Evolutionary conservation across 441 rosid genomes (phyloP), one percentile per base, ranked within the genome.

Genomic region (Adansonia grandidieri): DNA sequence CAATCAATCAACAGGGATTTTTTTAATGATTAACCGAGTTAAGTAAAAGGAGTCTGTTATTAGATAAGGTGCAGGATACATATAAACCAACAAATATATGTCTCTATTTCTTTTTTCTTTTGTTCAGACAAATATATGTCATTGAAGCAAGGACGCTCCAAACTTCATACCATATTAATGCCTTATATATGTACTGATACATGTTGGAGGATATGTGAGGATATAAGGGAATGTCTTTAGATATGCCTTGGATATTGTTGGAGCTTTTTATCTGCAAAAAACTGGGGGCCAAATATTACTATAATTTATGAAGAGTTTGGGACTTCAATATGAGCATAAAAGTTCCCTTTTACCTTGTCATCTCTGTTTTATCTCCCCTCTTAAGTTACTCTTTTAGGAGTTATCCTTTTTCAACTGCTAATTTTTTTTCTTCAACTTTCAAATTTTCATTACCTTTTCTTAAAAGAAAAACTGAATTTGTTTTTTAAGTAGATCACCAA

Each of bases 1-100:
- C 60, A 70, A 70, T 70, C 60, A 70, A 70, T 51, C 61, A 22
- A 11, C 74, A 20, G 24, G 11, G 44, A 24, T 28, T 70, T 20
- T 51, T 22, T 24, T 45, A 14, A 14, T 51, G 11, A 24, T 70
- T 22, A 71, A 71, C 63, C 9, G 28, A 40, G 32, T 53, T 62
- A 71, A 22, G 24, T 17, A 40, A 53, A 32, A 32, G 28, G 8
- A 24, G 13, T 71, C 24, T 71, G 14, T 50, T 50, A 22, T 70
- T 48, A 47, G 19, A 69, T 48, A 48, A 47, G 24, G 19, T 22
- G 10, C 6, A 48, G 2, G 2, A 42, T 66, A 42, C 28, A 9
- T 42, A 19, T 14, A 9, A 65, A 42, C 51, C 44, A 2, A 40
- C 69, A 64, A 37, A 63, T 63, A 13, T 37, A 6, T 64, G 2